Percentiles rank a stretch among this genome's conserved stretches.
Conservation (phyloP, 345 rosid genomes). For the Camelina hispida region DNA sequence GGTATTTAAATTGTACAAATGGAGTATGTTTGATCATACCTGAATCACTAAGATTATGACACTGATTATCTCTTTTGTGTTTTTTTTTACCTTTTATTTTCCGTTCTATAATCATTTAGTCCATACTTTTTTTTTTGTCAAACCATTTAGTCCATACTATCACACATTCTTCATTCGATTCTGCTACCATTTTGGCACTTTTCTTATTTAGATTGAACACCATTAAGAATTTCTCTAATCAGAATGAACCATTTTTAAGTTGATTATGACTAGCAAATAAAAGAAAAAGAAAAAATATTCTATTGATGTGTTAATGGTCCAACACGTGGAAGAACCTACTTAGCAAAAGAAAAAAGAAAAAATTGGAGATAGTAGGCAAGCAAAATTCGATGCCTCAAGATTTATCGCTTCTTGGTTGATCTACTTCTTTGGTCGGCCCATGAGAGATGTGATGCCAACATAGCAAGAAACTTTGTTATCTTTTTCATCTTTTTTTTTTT, state of each 20-base stretch:
- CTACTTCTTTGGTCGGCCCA: slow-evolving; percentile 41
- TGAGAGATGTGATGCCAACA: slow-evolving; percentile 20
- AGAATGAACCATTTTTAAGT: neutral
- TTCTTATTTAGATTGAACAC: neutral
- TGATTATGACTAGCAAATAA: neutral
- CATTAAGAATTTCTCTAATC: neutral
- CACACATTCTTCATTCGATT: neutral
- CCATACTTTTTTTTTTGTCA: no score
- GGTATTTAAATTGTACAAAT: neutral
- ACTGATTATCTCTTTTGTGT: neutral
- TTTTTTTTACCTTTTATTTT: neutral
- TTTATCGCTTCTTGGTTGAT: slow-evolving; percentile 29
- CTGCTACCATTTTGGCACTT: slow-evolving; percentile 2
- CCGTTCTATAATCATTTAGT: no score
- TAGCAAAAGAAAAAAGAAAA: neutral
- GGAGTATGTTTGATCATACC: neutral
- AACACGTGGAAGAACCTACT: slow-evolving; percentile 23
- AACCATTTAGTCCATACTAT: neutral
- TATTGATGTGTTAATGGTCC: neutral
- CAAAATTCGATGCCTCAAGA: slow-evolving; percentile 32
- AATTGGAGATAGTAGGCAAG: slow-evolving; percentile 33
- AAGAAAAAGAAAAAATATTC: no score
- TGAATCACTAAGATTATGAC: neutral
- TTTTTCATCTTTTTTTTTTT: neutral
- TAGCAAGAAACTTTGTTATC: slow-evolving; percentile 27